Base-by-base conservation (phyloP, 2,329 filamentous ascomycete species). In the Aureobasidium musti region DNA sequence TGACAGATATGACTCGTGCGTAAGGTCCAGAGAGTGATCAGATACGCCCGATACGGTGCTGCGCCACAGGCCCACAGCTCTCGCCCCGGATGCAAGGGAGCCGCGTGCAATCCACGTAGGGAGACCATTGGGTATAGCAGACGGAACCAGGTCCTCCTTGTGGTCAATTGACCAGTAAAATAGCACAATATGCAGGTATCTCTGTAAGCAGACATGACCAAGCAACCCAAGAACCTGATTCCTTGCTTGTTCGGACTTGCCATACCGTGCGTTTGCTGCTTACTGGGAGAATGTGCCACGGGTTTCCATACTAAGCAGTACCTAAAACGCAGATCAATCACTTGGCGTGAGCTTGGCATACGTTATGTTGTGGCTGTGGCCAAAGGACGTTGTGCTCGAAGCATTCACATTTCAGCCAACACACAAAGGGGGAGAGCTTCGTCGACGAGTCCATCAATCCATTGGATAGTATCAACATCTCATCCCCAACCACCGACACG, bases 81-180 rank as follows among this genome's bases (percentile, higher is more conserved):
- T 59, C 54, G 33, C 54, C 54, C 54, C 39, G 54, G 54, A 59
- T 19, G 54, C 39, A 59, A 59, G 54, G 54, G 26, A 45, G n/a
- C n/a, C 14, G 19, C 54, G 23, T 59, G 14, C 14, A 17, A 5
- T 17, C 35, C 35, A 33, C 13, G 8, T 59, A 45, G 10, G 54
- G 54, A 59, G 30, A 21, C 54, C 23, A n/a, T 19, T 8, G 4
- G 26, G 17, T 17, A 28, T 13, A 6, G 37, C 19, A n/a, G 21
- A 23, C 6, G 14, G n/a, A 8, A 21, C 17, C 17, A 21, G 37
- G n/a, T 45, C 13, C 21, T 26, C 5, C 14, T 59, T 28, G 39
- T 59, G 37, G n/a, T 56, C 54, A 33, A 30, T 21, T 30, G 37
- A 17, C 54, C 39, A 45, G 26, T 45, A 23, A 23, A 21, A 56